A percentile compares a stretch with the other conserved stretches of the same genome.
Evolutionary conservation across 2,329 filamentous ascomycete species (phyloP).

Genomic region (Nannizziopsis arthrosporioides): DNA sequence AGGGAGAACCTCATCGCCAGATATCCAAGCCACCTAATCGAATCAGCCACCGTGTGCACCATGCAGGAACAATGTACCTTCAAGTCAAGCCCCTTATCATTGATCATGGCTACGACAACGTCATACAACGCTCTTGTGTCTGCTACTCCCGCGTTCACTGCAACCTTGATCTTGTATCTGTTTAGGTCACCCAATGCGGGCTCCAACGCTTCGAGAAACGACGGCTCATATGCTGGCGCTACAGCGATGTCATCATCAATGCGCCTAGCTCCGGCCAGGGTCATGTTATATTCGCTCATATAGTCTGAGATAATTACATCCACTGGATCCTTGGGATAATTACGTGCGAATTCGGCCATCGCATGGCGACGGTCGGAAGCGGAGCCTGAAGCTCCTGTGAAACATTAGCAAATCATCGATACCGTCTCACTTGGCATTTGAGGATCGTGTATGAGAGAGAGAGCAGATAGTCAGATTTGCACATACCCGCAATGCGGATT

Average conservation of each 20-base stretch:
- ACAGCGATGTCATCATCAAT: conserved; percentile 26
- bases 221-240: conserved; percentile 39
- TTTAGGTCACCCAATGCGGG: conserved; percentile 32
- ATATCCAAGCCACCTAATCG: conserved; percentile 37
- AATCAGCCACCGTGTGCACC: background rate
- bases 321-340: conserved; percentile 34
- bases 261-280: conserved; percentile 30
- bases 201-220: conserved; percentile 41
- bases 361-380: conserved; percentile 37
- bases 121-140: conserved; percentile 34
- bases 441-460: too few relatives aligned
- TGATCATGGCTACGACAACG: conserved; percentile 28
- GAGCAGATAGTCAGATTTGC: background rate
- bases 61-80: conserved; percentile 20
- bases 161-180: conserved; percentile 33
- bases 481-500: conserved; percentile 23
- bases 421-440: too few relatives aligned
- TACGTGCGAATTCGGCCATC: conserved; percentile 33
- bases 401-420: too few relatives aligned
- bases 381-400: conserved; percentile 35
- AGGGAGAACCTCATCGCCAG: conserved; percentile 36
- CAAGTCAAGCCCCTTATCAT: conserved; percentile 31
- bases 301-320: conserved; percentile 40
- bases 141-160: conserved; percentile 36
- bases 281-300: conserved; percentile 44